These are phyloP conservation scores for Thelephora aurantiotincta DNA, from an alignment of 768 basidiomycete species.

Conservation along the genomic window DNA sequence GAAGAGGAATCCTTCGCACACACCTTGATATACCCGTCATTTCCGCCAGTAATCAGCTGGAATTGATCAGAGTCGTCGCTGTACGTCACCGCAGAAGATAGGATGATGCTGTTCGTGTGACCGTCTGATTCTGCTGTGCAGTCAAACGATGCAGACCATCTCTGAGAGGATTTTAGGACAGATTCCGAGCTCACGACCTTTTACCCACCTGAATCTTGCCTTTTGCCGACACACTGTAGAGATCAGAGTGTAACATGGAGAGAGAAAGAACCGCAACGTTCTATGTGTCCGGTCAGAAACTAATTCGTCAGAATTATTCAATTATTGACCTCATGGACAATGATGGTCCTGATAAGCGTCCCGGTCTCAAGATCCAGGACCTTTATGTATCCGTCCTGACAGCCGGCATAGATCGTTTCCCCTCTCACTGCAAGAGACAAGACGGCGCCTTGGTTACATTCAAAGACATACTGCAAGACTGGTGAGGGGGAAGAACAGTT, in stretches of 20 bases:
- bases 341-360: slow-evolving; percentile 74
- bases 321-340: slow-evolving; percentile 58
- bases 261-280: slow-evolving; percentile 73
- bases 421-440: slow-evolving; percentile 62
- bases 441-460: slow-evolving; percentile 66
- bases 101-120: slow-evolving; percentile 59
- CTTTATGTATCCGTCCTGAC: slow-evolving; percentile 88
- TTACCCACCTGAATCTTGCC: slow-evolving; percentile 49
- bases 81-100: slow-evolving; percentile 52
- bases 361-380: slow-evolving; percentile 86
- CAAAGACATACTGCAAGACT: slow-evolving; percentile 46
- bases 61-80: slow-evolving; percentile 15
- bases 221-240: slow-evolving; percentile 37
- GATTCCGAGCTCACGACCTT: not conserved
- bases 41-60: slow-evolving; percentile 64
- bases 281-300: slow-evolving; percentile 19
- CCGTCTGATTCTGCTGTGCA: slow-evolving; percentile 73
- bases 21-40: slow-evolving; percentile 78
- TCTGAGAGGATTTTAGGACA: slow-evolving; percentile 22
- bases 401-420: slow-evolving; percentile 82
- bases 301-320: slow-evolving; percentile 1
- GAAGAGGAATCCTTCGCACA: not conserved
- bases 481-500: slow-evolving; percentile 32
- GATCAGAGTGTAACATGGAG: slow-evolving; percentile 44
- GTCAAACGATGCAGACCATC: slow-evolving; percentile 77